Conservation (phyloP, 129 eudicot species). For the Calendula officinalis region DNA sequence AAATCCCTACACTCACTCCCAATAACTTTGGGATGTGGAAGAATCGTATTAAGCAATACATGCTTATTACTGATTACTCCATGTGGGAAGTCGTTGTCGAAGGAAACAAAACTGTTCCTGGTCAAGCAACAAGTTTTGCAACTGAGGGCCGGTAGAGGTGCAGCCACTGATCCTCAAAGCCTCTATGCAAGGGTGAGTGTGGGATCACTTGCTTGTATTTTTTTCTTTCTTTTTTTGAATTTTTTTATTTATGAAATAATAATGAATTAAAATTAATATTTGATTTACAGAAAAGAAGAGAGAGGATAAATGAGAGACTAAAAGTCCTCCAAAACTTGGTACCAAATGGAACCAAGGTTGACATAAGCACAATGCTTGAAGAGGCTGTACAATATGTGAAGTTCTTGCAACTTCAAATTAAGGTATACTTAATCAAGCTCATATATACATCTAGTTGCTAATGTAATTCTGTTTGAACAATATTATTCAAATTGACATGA, state of each 20-base stretch:
- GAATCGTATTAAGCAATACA: too few relatives aligned
- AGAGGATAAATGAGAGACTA: constrained; percentile 83
- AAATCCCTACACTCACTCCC: too few relatives aligned
- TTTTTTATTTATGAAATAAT: constrained; percentile 7
- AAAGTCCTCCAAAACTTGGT: constrained; percentile 76
- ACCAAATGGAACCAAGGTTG: constrained; percentile 40
- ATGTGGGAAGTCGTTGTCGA: too few relatives aligned
- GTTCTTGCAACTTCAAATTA: constrained; percentile 43
- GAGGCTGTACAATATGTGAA: too few relatives aligned
- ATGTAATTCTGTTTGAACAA: too few relatives aligned
- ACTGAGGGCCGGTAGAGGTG: constrained; percentile 71
- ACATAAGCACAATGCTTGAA: too few relatives aligned
- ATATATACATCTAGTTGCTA: too few relatives aligned
- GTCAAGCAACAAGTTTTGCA: too few relatives aligned
- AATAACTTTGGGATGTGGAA: too few relatives aligned
- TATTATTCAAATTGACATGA: too few relatives aligned
- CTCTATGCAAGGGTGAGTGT: constrained; percentile 80
- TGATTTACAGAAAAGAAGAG: constrained; percentile 77
- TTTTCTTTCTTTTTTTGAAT: background rate
- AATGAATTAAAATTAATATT: constrained; percentile 1
- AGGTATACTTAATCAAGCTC: constrained; percentile 36
- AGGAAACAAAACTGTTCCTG: too few relatives aligned
- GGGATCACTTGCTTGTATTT: background rate
- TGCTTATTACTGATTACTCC: too few relatives aligned
- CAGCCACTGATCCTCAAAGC: constrained; percentile 38